Conservation (phyloP, 108 stramenopile genomes). For the Bacterosira constricta region DNA sequence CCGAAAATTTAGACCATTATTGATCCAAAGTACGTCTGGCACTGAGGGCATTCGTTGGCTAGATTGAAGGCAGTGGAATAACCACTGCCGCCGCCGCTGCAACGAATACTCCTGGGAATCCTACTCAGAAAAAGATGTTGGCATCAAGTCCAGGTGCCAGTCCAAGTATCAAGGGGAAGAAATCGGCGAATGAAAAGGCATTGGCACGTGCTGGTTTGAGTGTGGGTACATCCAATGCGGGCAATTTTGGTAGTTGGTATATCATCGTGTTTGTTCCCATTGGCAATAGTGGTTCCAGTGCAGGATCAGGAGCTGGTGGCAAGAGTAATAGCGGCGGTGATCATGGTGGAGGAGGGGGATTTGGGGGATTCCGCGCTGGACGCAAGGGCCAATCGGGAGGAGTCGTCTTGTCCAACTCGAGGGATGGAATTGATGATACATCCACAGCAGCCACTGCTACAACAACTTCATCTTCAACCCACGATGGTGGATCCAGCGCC, state of each 20-base stretch:
- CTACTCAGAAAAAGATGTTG: too few relatives aligned
- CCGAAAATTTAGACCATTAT: constrained; percentile 73
- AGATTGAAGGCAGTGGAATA: constrained; percentile 65
- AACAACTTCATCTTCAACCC: constrained; percentile 1
- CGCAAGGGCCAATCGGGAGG: constrained; percentile 18
- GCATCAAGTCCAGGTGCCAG: neutral
- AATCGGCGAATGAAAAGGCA: constrained; percentile 39
- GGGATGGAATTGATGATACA: constrained; percentile 1
- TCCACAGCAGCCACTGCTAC: constrained; percentile 1
- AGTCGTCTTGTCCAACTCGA: too few relatives aligned
- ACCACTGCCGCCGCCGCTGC: neutral
- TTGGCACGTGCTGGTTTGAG: constrained; percentile 19
- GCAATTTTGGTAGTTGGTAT: constrained; percentile 59
- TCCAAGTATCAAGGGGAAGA: neutral
- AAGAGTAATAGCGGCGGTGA: neutral
- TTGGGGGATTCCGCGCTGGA: constrained; percentile 43
- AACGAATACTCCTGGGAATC: too few relatives aligned
- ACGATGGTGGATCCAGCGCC: neutral
- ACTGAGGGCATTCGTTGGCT: constrained; percentile 77
- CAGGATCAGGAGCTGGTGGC: neutral
- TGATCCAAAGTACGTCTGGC: constrained; percentile 74
- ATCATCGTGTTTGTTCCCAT: constrained; percentile 75
- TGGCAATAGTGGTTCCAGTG: neutral
- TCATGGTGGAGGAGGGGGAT: constrained; percentile 29
- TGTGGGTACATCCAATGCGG: constrained; percentile 26